Evolutionary conservation across 2,329 filamentous ascomycete species (phyloP).

Genomic region (Venturia asperata): DNA sequence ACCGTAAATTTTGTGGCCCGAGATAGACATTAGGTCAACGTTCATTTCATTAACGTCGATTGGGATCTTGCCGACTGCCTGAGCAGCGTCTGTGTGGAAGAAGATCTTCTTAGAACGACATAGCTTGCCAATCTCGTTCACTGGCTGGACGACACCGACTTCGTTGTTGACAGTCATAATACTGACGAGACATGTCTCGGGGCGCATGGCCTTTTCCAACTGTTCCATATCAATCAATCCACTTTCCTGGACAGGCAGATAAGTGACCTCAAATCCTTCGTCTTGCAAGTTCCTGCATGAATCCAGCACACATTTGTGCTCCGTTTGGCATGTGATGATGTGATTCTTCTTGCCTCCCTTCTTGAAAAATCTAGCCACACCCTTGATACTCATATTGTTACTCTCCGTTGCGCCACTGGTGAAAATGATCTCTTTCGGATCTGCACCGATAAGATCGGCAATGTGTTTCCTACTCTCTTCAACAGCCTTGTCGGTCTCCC

Average conservation of each 20-base stretch:
- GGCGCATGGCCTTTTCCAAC: constrained; percentile 80
- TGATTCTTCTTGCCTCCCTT: constrained; percentile 94
- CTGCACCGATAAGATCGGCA: constrained; percentile 81
- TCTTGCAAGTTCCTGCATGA: constrained; percentile 95
- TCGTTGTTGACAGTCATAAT: constrained; percentile 99
- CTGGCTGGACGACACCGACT: constrained; percentile 96
- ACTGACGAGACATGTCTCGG: constrained; percentile 86
- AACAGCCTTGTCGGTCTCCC: constrained; percentile 93
- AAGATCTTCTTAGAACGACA: constrained; percentile 91
- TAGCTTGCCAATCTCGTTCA: constrained; percentile 86
- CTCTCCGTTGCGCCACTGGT: constrained; percentile 97
- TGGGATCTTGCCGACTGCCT: constrained; percentile 97
- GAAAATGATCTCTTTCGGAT: constrained; percentile 97
- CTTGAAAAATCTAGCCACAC: constrained; percentile 91
- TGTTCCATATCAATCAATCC: constrained; percentile 80
- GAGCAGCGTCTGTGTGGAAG: constrained; percentile 94
- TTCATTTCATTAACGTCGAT: constrained; percentile 97
- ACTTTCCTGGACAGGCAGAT: constrained; percentile 79
- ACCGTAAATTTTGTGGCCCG: constrained; percentile 96
- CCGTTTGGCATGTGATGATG: constrained; percentile 93
- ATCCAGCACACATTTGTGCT: constrained; percentile 98
- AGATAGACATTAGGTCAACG: constrained; percentile 97
- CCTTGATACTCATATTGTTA: constrained; percentile 99
- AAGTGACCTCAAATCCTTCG: constrained; percentile 95
- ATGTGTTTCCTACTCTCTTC: constrained; percentile 80